Conservation (phyloP, 2,329 filamentous ascomycete species). For the Aspergillus quadricinctus region DNA sequence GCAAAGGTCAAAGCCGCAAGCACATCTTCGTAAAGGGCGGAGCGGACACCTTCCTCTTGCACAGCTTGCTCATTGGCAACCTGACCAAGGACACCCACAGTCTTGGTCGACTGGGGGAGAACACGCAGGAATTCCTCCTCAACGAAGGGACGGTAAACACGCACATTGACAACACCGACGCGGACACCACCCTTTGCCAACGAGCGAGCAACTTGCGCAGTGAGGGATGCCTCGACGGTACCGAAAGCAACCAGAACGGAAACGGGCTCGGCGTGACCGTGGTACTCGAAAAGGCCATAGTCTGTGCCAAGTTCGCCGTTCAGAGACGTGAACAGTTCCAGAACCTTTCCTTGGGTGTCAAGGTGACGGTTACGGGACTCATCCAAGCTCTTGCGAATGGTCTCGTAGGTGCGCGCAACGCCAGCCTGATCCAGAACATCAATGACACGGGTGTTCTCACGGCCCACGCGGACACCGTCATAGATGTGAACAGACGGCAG, state of each 20-base stretch:
- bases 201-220: slow-evolving; percentile 71
- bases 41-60: slow-evolving; percentile 70
- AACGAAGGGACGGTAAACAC: slow-evolving; percentile 90
- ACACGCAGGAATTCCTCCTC: slow-evolving; percentile 87
- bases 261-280: slow-evolving; percentile 73
- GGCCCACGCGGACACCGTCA: slow-evolving; percentile 76
- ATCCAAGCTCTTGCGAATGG: slow-evolving; percentile 58
- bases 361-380: slow-evolving; percentile 64
- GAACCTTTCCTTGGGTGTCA: slow-evolving; percentile 67
- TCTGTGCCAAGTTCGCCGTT: slow-evolving; percentile 91
- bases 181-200: slow-evolving; percentile 69
- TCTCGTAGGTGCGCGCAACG: slow-evolving; percentile 64
- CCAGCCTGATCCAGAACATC: slow-evolving; percentile 72
- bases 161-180: slow-evolving; percentile 84
- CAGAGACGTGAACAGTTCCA: slow-evolving; percentile 66
- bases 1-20: slow-evolving; percentile 80
- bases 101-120: slow-evolving; percentile 70
- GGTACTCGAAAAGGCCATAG: slow-evolving; percentile 91
- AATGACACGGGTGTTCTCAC: slow-evolving; percentile 76
- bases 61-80: slow-evolving; percentile 70
- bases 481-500: slow-evolving; percentile 84
- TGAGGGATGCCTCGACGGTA: slow-evolving; percentile 81
- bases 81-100: slow-evolving; percentile 83
- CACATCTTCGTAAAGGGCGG: slow-evolving; percentile 88
- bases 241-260: slow-evolving; percentile 89